phyloP scores from a whole-genome alignment of 805 yeast species.

The Candida dendrica region DNA sequence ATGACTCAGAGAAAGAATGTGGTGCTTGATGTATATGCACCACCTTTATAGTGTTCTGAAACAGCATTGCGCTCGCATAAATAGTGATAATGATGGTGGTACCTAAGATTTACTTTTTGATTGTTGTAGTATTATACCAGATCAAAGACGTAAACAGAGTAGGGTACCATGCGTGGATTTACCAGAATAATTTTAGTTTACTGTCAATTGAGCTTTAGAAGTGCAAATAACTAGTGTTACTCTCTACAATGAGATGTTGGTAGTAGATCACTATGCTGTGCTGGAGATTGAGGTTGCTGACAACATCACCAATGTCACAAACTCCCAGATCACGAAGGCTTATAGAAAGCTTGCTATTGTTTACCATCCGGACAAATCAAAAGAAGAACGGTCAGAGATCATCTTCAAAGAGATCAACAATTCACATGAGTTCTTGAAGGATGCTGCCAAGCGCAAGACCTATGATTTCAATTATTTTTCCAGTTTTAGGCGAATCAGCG shows the following conservation, averaged over 20 bases:
- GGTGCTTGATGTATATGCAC: no score
- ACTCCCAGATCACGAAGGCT: conserved; percentile 50
- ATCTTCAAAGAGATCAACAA: conserved; percentile 5
- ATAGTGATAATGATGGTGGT: no score
- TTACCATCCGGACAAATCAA: conserved; percentile 62
- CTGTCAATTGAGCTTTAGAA: no score
- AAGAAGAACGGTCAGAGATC: conserved; percentile 1
- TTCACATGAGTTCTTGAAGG: conserved; percentile 7
- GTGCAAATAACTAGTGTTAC: no score
- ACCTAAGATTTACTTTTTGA: no score
- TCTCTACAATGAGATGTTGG: not conserved
- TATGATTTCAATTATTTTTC: not conserved
- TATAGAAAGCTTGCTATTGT: conserved; percentile 59
- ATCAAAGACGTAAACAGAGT: no score
- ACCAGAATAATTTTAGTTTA: no score
- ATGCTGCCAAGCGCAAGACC: conserved; percentile 7
- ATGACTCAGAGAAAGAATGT: no score
- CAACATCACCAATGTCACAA: not conserved
- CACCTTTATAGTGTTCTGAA: no score
- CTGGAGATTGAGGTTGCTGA: conserved; percentile 2
- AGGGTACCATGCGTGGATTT: no score
- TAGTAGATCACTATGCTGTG: conserved; percentile 6
- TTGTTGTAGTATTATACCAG: no score
- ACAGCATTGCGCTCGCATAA: no score
- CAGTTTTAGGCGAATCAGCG: not conserved